Base-by-base conservation (phyloP, 345 rosid genomes). In the Odontarrhena argentea region DNA sequence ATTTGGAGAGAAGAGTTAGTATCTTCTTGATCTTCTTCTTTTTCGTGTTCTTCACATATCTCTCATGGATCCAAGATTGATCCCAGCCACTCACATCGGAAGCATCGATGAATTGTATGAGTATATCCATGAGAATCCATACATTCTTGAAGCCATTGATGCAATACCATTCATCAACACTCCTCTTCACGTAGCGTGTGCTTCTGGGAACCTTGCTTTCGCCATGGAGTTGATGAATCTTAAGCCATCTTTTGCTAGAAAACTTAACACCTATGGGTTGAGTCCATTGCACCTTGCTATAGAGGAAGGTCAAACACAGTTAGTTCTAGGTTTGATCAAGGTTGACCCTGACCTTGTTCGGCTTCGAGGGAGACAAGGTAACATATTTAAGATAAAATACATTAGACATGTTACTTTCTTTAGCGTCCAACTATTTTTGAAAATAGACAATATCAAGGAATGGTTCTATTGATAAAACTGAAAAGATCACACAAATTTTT, bases 161-260 rank as follows among this genome's bases (percentile, higher is more conserved):
- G 41, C 55, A 15, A n/a, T 61, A n/a, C 77, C 81, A 52, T 82
- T 82, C 48, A 50, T 55, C 12, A 74, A 73, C 13, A 77, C 80
- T 44, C 83, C 80, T 28, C 65, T 79, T 4, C 82, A 82, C 26
- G 13, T 40, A 37, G 69, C 86, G 37, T 74, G 78, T 35, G 52
- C 40, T 30, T 36, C 25, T 6, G 83, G 86, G 2, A 52, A 65
- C 5, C 35, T 43, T 18, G 76, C 61, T n/a, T 77, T 59, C 18
- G 74, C 79, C 12, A 22, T 44, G 71, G 80, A 82, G 58, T 40
- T 79, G 5, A 66, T 74, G 67, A 72, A 66, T 32, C 57, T 79
- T 28, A 74, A 46, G 45, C 83, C 83, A 24, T 82, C 76, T 18
- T 77, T 79, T 48, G 69, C 76, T n/a, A 68, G 57, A 45, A 82